Percentiles rank a stretch among this genome's conserved stretches.
phyloP scores from a whole-genome alignment of 1,139 yeast species.

The Geotrichum aggregatum region DNA sequence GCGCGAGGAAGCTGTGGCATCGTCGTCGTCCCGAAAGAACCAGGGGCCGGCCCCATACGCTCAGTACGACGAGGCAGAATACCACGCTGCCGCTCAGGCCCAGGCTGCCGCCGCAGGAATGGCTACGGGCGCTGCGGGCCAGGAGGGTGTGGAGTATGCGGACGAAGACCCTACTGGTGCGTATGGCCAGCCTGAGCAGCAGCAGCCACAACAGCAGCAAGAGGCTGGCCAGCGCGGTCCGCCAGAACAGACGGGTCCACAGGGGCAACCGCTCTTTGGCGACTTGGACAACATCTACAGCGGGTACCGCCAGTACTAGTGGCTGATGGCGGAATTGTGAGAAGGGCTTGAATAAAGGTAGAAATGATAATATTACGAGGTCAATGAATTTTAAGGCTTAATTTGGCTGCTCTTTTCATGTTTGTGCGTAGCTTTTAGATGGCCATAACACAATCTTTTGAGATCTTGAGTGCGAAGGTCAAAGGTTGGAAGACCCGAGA shows the following conservation, averaged over 20 bases:
- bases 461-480: too few species aligned
- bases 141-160: conserved; percentile 7
- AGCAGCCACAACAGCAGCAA: conserved; percentile 16
- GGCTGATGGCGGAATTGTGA: neutral
- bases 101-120: conserved; percentile 16
- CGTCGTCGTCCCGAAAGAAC: conserved; percentile 17
- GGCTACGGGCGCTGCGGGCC: conserved; percentile 16
- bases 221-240: conserved; percentile 12
- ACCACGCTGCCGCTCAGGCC: conserved; percentile 18
- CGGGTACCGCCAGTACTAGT: conserved; percentile 29
- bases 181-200: conserved; percentile 15
- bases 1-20: conserved; percentile 44
- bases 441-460: too few species aligned
- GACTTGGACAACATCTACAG: conserved; percentile 27
- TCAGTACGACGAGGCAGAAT: conserved; percentile 12
- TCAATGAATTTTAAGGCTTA: neutral
- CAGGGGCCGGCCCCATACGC: conserved; percentile 18
- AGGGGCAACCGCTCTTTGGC: conserved; percentile 20
- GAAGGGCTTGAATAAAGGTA: neutral
- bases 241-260: neutral
- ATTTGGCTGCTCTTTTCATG: too few species aligned
- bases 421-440: too few species aligned
- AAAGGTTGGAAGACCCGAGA: too few species aligned
- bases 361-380: neutral
- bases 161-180: conserved; percentile 18